Conservation (phyloP, 1,139 yeast species). For the Scheffersomyces illinoinensis region DNA sequence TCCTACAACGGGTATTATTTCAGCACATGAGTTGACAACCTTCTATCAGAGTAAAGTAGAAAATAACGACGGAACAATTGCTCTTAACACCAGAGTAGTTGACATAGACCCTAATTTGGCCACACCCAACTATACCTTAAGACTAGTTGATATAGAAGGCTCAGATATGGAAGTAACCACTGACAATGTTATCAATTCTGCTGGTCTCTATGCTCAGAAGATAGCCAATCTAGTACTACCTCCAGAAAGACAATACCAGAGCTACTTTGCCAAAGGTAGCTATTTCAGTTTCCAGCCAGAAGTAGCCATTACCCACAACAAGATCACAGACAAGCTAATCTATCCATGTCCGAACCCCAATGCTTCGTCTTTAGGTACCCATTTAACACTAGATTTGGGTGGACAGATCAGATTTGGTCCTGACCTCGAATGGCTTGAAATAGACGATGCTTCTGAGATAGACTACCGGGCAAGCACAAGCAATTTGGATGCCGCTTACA, state of each 20-base stretch:
- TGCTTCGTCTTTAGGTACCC: constrained; percentile 81
- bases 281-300: constrained; percentile 61
- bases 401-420: constrained; percentile 87
- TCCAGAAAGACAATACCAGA: constrained; percentile 51
- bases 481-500: constrained; percentile 55
- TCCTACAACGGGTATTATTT: constrained; percentile 84
- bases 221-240: constrained; percentile 74
- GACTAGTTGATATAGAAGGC: constrained; percentile 33
- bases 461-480: constrained; percentile 49
- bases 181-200: constrained; percentile 68
- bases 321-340: constrained; percentile 43
- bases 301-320: constrained; percentile 28
- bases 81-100: constrained; percentile 58
- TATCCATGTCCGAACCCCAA: constrained; percentile 82
- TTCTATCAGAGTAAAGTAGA: constrained; percentile 57
- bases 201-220: constrained; percentile 73
- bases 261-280: constrained; percentile 81
- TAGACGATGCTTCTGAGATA: constrained; percentile 30
- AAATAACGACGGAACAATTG: constrained; percentile 62
- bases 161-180: constrained; percentile 49
- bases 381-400: constrained; percentile 78
- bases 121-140: constrained; percentile 24
- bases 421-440: constrained; percentile 77
- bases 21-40: constrained; percentile 73
- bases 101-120: constrained; percentile 33